Base-by-base conservation (phyloP, 169 alveolate species). In the Toxoplasma gondii region DNA sequence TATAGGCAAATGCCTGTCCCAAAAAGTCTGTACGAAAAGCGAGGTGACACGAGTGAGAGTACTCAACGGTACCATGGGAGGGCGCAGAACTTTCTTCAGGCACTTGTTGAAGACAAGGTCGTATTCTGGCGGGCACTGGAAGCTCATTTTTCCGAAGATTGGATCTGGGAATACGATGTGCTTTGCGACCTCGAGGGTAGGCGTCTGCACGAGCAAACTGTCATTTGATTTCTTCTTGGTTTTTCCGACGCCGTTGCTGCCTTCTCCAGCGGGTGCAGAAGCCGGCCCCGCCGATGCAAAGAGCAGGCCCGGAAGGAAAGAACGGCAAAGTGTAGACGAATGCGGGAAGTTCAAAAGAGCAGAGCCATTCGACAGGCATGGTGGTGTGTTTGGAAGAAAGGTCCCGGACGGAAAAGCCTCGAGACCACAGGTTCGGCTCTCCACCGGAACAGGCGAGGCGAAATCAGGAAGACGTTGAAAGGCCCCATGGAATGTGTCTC, bases 111-210 rank as follows among this genome's bases (percentile, higher is more conserved):
- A 78, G 49, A 78, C 49, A 19, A 78, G 86, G 45, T 78, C 86
- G 86, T 78, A 78, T 17, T 38, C 86, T 12, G 86, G 86, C 27
- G 86, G 86, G 86, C 86, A 78, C 86, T 78, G 86, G 43, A 78
- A 78, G 49, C 49, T 78, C 86, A 78, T n/a, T 16, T 78, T n/a
- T 36, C 86, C 86, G 45, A 78, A 78, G 2, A 78, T 78, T 5
- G 86, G 86, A 45, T 78, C 86, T 45, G 86, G 86, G 45, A 78
- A 78, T 0, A 45, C 86, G 43, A 78, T 78, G 12, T 16, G 39
- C 44, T 78, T 78, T 12, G 86, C 39, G 44, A 78, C 86, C n/a
- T 78, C 86, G 39, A 78, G 44, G 29, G 16, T 31, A 7, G 45
- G 49, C 24, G 86, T 19, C 39, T 10, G 49, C 86, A 38, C 44